Evolutionary conservation across 208 protist species (phyloP).

Genomic region (Trypanosoma scelopori): DNA sequence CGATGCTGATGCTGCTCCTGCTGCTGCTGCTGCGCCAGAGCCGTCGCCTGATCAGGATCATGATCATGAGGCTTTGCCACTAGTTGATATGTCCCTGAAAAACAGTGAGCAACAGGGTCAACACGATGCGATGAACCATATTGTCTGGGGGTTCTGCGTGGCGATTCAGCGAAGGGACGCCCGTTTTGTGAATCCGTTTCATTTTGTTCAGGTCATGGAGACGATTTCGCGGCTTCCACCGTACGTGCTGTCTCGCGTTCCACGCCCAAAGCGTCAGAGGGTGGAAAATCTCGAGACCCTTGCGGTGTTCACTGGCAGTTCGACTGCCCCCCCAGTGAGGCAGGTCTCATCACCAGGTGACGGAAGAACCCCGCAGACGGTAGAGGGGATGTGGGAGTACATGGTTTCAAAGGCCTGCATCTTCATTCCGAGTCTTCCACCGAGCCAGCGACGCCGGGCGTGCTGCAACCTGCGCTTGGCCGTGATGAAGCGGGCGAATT

Average conservation of each 20-base stretch:
- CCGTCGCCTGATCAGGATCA: no score
- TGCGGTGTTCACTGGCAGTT: neutral
- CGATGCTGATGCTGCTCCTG: neutral
- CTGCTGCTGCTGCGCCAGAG: no score
- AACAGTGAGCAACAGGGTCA: constrained; percentile 32
- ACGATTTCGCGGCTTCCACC: constrained; percentile 57
- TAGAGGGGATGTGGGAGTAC: constrained; percentile 73
- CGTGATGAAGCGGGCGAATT: constrained; percentile 20
- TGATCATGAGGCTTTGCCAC: neutral
- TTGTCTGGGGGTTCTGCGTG: constrained; percentile 48
- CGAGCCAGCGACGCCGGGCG: constrained; percentile 42
- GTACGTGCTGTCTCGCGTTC: constrained; percentile 36
- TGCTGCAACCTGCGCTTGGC: constrained; percentile 46
- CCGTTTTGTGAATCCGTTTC: constrained; percentile 65
- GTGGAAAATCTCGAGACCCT: constrained; percentile 5
- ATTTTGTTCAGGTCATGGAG: constrained; percentile 73
- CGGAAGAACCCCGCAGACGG: constrained; percentile 17
- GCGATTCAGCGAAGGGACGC: constrained; percentile 52
- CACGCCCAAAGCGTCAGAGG: constrained; percentile 15
- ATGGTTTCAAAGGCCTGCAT: constrained; percentile 78
- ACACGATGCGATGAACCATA: constrained; percentile 41
- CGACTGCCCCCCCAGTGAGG: no score
- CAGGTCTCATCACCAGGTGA: neutral
- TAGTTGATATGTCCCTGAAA: neutral
- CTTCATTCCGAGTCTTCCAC: constrained; percentile 59